Percentiles rank a stretch among this genome's conserved stretches.
phyloP scores from a whole-genome alignment of 140 eudicot species.

The Senecio squalidus region DNA sequence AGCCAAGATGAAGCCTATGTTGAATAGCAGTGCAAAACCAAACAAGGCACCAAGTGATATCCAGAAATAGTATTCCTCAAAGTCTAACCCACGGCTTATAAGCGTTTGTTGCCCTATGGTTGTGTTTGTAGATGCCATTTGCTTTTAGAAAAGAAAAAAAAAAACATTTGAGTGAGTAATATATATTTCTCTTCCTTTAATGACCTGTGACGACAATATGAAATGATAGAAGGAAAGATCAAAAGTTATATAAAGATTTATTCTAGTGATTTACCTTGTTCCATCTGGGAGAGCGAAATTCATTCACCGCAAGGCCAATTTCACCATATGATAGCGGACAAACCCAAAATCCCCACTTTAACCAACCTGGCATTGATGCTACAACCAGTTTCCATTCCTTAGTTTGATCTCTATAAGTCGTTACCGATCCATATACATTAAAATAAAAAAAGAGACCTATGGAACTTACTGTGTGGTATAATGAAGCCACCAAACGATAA shows the following conservation, averaged over 20 bases:
- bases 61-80: conserved; percentile 50
- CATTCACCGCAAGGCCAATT: conserved; percentile 53
- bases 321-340: conserved; percentile 46
- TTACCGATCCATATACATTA: not conserved
- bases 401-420: not conserved
- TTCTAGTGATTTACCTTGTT: conserved; percentile 28
- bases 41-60: conserved; percentile 59
- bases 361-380: conserved; percentile 47
- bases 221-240: too few relatives aligned
- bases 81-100: conserved; percentile 55
- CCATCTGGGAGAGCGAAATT: conserved; percentile 51
- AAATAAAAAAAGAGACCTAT: not conserved
- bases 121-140: conserved; percentile 39
- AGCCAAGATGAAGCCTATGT: conserved; percentile 58
- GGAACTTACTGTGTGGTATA: conserved; percentile 42
- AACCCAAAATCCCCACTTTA: conserved; percentile 54
- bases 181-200: too few relatives aligned
- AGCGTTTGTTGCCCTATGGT: conserved; percentile 58
- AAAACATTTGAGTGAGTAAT: not conserved
- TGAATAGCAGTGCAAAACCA: conserved; percentile 50
- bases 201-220: too few relatives aligned
- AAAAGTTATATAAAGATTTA: too few relatives aligned
- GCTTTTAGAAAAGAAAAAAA: not conserved
- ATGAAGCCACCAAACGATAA: conserved; percentile 59
- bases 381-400: conserved; percentile 16